A percentile compares a stretch with the other conserved stretches of the same genome.
Evolutionary conservation across 1,139 yeast genomes (phyloP).

Genomic region (Tardiomyces depauwii): DNA sequence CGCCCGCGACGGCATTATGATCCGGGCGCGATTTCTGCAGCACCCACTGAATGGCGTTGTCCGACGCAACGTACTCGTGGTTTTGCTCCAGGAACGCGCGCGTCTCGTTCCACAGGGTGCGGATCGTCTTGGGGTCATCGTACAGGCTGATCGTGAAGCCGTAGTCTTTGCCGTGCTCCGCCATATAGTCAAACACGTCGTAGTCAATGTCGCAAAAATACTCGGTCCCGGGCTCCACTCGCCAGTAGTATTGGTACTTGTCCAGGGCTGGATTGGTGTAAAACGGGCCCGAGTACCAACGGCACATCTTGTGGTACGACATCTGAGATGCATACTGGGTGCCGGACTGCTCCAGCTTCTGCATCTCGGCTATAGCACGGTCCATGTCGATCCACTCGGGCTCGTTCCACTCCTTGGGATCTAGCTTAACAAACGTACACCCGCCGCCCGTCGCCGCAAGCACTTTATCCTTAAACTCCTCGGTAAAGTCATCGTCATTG

Average conservation of each 20-base stretch:
- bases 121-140: conserved; percentile 55
- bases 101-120: conserved; percentile 39
- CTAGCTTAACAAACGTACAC: conserved; percentile 46
- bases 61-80: conserved; percentile 50
- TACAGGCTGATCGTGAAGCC: conserved; percentile 43
- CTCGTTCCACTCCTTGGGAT: conserved; percentile 47
- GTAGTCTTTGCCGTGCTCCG: conserved; percentile 37
- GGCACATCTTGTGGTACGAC: conserved; percentile 72
- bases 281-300: conserved; percentile 57
- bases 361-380: conserved; percentile 29
- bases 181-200: conserved; percentile 68
- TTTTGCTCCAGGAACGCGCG: conserved; percentile 39
- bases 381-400: conserved; percentile 44
- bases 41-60: conserved; percentile 30
- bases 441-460: conserved; percentile 53
- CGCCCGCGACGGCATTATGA: conserved; percentile 43
- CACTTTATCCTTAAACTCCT: conserved; percentile 39
- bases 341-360: conserved; percentile 38
- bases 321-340: conserved; percentile 52
- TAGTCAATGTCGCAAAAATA: conserved; percentile 60
- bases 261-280: conserved; percentile 50
- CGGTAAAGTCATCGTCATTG: conserved; percentile 58
- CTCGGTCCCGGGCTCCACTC: conserved; percentile 66
- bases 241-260: conserved; percentile 57
- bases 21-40: conserved; percentile 46